Evolutionary conservation across 176 grass and related monocot species (phyloP).

Genomic region (Musa beccarii): DNA sequence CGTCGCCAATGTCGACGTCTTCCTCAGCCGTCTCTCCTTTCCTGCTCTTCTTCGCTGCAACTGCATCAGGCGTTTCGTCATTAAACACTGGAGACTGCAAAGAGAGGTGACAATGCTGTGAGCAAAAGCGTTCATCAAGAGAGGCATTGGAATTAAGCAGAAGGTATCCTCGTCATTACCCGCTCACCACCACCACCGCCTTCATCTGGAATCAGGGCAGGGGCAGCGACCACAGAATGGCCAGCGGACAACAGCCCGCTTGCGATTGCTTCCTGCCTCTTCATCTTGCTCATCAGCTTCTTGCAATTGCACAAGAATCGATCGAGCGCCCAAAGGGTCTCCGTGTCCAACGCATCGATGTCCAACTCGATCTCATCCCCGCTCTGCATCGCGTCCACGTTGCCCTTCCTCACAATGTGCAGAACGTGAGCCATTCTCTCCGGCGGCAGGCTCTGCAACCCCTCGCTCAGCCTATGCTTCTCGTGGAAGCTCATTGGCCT

Average conservation of each 20-base stretch:
- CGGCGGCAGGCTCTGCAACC: constrained; percentile 54
- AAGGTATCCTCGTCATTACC: constrained; percentile 8
- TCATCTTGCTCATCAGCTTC: constrained; percentile 66
- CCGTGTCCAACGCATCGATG: constrained; percentile 65
- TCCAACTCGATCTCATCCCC: constrained; percentile 94
- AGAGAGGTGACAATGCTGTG: background rate
- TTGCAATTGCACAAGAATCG: constrained; percentile 80
- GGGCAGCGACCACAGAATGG: background rate
- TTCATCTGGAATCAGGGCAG: background rate
- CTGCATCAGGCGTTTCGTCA: constrained; percentile 14
- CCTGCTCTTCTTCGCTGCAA: constrained; percentile 13
- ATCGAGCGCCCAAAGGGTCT: constrained; percentile 92
- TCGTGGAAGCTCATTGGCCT: constrained; percentile 77
- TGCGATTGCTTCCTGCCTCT: constrained; percentile 29
- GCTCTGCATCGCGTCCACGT: constrained; percentile 37
- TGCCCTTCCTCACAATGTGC: constrained; percentile 77
- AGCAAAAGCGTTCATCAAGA: too few species aligned
- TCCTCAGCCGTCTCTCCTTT: constrained; percentile 47
- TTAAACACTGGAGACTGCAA: constrained; percentile 2
- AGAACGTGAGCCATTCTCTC: constrained; percentile 84
- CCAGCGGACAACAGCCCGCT: background rate
- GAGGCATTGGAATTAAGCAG: too few species aligned
- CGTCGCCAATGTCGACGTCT: constrained; percentile 85
- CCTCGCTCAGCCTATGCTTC: constrained; percentile 65
- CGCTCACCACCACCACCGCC: background rate